Evolutionary conservation across 257 asterid species (phyloP).

Genomic region (Solanum gracilifrons): DNA sequence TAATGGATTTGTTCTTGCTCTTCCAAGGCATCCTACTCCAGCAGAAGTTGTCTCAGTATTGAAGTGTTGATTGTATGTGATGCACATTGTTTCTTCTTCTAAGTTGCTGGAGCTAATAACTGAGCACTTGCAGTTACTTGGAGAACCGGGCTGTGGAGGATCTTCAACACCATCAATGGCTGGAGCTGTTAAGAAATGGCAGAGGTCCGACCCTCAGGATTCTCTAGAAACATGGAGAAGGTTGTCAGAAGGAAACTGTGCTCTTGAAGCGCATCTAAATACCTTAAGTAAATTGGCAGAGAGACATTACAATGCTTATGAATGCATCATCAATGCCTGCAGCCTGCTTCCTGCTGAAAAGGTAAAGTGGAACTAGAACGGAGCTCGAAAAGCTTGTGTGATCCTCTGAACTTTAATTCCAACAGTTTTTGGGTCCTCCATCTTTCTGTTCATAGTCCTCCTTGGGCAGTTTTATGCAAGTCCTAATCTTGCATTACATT

Average conservation of each 20-base stretch:
- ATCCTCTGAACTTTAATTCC: neutral
- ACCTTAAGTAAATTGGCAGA: constrained; percentile 56
- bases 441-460: neutral
- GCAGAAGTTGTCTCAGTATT: neutral
- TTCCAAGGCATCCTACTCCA: neutral
- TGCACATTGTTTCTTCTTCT: constrained; percentile 5
- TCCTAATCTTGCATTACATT: neutral
- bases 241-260: constrained; percentile 66
- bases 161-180: constrained; percentile 98
- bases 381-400: neutral
- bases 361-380: constrained; percentile 22
- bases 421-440: neutral
- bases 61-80: neutral
- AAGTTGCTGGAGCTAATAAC: constrained; percentile 3
- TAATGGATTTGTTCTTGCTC: neutral
- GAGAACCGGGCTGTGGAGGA: constrained; percentile 99
- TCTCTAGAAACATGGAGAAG: constrained; percentile 77
- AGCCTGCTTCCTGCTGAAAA: constrained; percentile 51
- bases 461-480: neutral
- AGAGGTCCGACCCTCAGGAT: constrained; percentile 69
- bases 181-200: constrained; percentile 99
- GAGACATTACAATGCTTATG: constrained; percentile 36
- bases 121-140: constrained; percentile 60
- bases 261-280: constrained; percentile 64
- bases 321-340: constrained; percentile 45